phyloP scores from a whole-genome alignment of 257 asterid species.

The Scutellaria baicalensis region DNA sequence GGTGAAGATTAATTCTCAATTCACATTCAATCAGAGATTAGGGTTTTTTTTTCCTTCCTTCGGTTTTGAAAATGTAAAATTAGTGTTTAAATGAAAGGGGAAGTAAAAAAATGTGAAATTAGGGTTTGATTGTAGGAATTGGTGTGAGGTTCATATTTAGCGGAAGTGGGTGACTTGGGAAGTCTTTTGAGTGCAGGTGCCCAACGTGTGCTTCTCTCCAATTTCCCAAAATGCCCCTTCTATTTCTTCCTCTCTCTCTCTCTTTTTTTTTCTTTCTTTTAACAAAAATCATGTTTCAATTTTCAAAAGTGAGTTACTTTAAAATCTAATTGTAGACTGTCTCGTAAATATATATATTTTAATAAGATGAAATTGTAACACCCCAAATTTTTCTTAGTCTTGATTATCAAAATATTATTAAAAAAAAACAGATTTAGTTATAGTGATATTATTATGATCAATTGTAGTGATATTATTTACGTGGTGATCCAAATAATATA shows the following conservation, averaged over 20 bases:
- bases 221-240: neutral
- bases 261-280: neutral
- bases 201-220: neutral
- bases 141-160: conserved; percentile 8
- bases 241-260: neutral
- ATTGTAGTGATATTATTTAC: too few relatives aligned
- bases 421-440: too few relatives aligned
- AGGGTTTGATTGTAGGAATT: conserved; percentile 21
- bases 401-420: too few relatives aligned
- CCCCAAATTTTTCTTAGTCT: too few relatives aligned
- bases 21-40: neutral
- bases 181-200: conserved; percentile 11
- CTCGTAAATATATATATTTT: too few relatives aligned
- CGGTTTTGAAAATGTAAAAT: neutral
- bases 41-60: too few relatives aligned
- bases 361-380: too few relatives aligned
- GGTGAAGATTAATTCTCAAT: conserved; percentile 1
- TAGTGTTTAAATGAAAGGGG: neutral
- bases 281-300: too few relatives aligned
- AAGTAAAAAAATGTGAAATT: neutral
- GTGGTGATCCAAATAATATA: too few relatives aligned
- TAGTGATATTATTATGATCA: too few relatives aligned
- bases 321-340: too few relatives aligned
- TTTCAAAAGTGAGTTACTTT: too few relatives aligned
- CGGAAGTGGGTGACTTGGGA: conserved; percentile 10